A percentile compares a stretch with the other conserved stretches of the same genome.
Conservation (phyloP, 106 monocot species). For the Alisma plantagoaquatica region DNA sequence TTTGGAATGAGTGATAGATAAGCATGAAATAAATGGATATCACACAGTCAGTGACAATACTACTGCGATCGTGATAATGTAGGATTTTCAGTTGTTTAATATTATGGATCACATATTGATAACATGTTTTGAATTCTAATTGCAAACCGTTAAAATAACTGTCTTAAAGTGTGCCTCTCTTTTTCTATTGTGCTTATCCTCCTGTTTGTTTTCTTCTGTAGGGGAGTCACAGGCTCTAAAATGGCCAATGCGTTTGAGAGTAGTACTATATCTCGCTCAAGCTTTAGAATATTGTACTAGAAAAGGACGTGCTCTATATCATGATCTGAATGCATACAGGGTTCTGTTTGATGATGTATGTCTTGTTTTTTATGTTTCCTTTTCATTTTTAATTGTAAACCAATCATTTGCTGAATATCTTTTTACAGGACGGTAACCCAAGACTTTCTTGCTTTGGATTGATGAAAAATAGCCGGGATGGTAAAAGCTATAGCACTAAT, state of each 20-base stretch:
- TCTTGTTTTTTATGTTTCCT: not conserved
- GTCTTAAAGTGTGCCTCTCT: too few relatives aligned
- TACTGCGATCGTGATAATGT: too few relatives aligned
- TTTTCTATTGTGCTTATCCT: too few relatives aligned
- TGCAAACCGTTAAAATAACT: too few relatives aligned
- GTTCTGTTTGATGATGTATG: slow-evolving; percentile 37
- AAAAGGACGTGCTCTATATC: slow-evolving; percentile 30
- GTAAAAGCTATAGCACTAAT: slow-evolving; percentile 91
- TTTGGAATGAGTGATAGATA: too few relatives aligned
- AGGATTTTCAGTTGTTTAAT: too few relatives aligned
- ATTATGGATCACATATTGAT: too few relatives aligned
- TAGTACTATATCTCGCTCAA: slow-evolving; percentile 33
- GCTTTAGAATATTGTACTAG: slow-evolving; percentile 39
- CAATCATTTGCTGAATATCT: not conserved
- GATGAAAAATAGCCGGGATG: slow-evolving; percentile 91
- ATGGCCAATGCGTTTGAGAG: slow-evolving; percentile 42
- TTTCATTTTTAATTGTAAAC: not conserved
- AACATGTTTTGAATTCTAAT: too few relatives aligned
- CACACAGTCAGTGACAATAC: too few relatives aligned
- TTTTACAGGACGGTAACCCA: slow-evolving; percentile 59
- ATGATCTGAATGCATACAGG: slow-evolving; percentile 44
- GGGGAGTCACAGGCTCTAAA: slow-evolving; percentile 34
- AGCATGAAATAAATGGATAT: too few relatives aligned
- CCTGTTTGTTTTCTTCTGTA: not conserved
- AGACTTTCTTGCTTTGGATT: slow-evolving; percentile 76